Evolutionary conservation across 805 yeast genomes (phyloP), one percentile per base, ranked within the genome.

Genomic region (Saturnispora ahearnii): DNA sequence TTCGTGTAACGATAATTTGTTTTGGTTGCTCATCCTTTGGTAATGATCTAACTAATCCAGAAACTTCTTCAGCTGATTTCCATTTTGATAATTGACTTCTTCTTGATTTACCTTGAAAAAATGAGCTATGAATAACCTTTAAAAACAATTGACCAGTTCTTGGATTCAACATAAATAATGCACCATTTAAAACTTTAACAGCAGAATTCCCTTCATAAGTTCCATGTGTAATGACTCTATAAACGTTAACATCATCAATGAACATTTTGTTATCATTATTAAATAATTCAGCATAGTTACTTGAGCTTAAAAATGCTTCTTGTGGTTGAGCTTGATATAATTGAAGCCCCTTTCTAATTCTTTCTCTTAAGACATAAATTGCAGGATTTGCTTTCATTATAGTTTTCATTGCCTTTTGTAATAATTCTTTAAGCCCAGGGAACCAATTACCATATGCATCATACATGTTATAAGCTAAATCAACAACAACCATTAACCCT

Each of bases 391-490:
- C 84, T 61, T 87, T 89, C 96, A 90, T 86, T 43, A 93, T 86
- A 34, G 93, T 91, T 55, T 80, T 76, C 96, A 93, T 82, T 12
- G 97, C 95, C 60, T 83, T 87, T 61, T 87, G 95, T 71, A 93
- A 72, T 59, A 93, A 71, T 3, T 88, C 88, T 65, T 93, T 93
- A 67, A 91, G 69, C 1, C 98, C 98, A 2, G 95, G 91, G 69
- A 93, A 86, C 99, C 99, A 93, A 59, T 87, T 88, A 31, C 99
- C 99, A 66, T 88, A 93, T 0, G 96, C 90, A 65, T 89, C 97
- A 62, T 85, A 90, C 84, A 89, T 87, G 65, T 93, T 93, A 64
- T 93, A 93, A 0, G 98, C 96, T 56, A 93, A 71, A 66, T 93
- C 99, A 53, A 93, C 76, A 40, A 95, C 96, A 45, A 93, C 76